Conservation (phyloP, 2,329 filamentous ascomycete species). For the Talaromyces sp. region DNA sequence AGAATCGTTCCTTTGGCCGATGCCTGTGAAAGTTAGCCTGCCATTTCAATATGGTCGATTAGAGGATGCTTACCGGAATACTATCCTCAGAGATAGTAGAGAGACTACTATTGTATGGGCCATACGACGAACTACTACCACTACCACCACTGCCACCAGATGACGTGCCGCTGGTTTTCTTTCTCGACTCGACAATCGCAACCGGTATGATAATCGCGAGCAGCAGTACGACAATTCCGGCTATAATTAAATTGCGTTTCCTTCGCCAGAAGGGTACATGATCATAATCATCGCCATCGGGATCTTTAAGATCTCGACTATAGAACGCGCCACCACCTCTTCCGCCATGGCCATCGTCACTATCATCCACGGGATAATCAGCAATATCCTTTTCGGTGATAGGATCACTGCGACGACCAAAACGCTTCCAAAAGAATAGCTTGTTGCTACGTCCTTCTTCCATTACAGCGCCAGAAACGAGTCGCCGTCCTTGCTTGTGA, state of each 20-base stretch:
- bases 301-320: constrained; percentile 19
- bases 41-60: neutral
- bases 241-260: constrained; percentile 52
- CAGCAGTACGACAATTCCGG: constrained; percentile 53
- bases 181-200: constrained; percentile 64
- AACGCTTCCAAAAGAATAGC: constrained; percentile 46
- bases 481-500: constrained; percentile 53
- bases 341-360: constrained; percentile 1
- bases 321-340: constrained; percentile 26
- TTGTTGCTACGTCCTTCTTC: constrained; percentile 60
- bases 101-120: constrained; percentile 47
- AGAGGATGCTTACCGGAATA: constrained; percentile 51
- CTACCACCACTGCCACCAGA: constrained; percentile 13
- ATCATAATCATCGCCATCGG: constrained; percentile 26
- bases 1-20: constrained; percentile 71
- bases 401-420: constrained; percentile 27
- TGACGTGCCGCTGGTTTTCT: constrained; percentile 40
- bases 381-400: constrained; percentile 48
- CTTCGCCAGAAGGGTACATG: constrained; percentile 36
- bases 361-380: constrained; percentile 6
- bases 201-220: constrained; percentile 66
- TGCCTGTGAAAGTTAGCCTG: constrained; percentile 28
- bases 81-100: constrained; percentile 52
- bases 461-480: constrained; percentile 67
- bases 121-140: constrained; percentile 26